These are phyloP conservation scores for Nicotiana attenuata DNA, from an alignment of 257 asterid species.

Conservation along the genomic window DNA sequence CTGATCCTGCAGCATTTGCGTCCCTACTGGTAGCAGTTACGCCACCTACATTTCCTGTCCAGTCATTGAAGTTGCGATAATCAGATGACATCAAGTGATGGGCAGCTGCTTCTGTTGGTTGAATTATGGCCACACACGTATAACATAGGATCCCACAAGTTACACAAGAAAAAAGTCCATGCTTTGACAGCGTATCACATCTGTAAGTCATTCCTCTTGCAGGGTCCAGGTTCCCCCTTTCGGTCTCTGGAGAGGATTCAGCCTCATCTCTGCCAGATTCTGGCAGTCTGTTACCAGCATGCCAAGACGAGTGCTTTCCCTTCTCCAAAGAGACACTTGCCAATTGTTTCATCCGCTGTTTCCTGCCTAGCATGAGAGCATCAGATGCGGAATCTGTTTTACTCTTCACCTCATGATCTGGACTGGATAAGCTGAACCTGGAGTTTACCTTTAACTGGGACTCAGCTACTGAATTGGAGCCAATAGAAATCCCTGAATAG, in stretches of 20 bases:
- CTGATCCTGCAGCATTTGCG: constrained; percentile 26
- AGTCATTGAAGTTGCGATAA: constrained; percentile 41
- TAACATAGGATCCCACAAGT: constrained; percentile 97
- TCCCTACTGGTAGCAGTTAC: constrained; percentile 25
- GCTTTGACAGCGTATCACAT: constrained; percentile 43
- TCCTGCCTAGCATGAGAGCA: constrained; percentile 25
- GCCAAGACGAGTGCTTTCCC: constrained; percentile 31
- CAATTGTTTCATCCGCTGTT: constrained; percentile 34
- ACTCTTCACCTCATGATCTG: constrained; percentile 42
- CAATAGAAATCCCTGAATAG: constrained; percentile 34
- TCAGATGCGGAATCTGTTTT: constrained; percentile 27
- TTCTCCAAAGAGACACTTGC: constrained; percentile 24
- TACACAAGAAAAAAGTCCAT: constrained; percentile 88
- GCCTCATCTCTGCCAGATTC: constrained; percentile 18
- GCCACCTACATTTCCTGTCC: constrained; percentile 37
- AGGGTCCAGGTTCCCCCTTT: constrained; percentile 23
- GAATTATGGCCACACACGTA: constrained; percentile 81
- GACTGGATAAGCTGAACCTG: constrained; percentile 47
- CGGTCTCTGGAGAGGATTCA: constrained; percentile 24
- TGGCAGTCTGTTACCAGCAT: constrained; percentile 28
- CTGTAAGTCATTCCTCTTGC: constrained; percentile 41
- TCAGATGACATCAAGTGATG: constrained; percentile 69
- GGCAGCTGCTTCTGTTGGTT: constrained; percentile 72
- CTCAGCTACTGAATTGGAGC: constrained; percentile 31
- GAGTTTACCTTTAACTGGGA: constrained; percentile 37